These are phyloP conservation scores for Tulasnella sp. DNA, from an alignment of 768 basidiomycete species.

Conservation along the genomic window DNA sequence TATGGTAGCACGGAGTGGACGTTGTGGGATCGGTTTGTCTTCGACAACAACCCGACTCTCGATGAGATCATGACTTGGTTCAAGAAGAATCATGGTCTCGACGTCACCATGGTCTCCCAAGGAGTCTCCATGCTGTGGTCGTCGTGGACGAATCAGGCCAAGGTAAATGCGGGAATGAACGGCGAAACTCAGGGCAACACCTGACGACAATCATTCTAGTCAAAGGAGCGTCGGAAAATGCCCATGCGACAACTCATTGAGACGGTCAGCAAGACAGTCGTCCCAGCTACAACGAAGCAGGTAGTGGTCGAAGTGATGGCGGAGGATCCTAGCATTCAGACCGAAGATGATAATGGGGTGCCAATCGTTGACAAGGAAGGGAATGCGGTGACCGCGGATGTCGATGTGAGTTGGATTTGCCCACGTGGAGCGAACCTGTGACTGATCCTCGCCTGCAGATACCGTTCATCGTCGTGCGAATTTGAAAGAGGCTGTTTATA, in stretches of 20 bases:
- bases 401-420: slow-evolving; percentile 54
- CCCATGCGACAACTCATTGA: slow-evolving; percentile 88
- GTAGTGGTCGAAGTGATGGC: slow-evolving; percentile 93
- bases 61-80: slow-evolving; percentile 80
- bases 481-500: slow-evolving; percentile 9
- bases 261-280: slow-evolving; percentile 87
- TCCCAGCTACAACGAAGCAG: slow-evolving; percentile 74
- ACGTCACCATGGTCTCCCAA: slow-evolving; percentile 91
- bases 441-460: slow-evolving; percentile 41
- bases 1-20: slow-evolving; percentile 90
- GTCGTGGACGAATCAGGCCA: slow-evolving; percentile 85
- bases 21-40: slow-evolving; percentile 95
- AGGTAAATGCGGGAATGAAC: slow-evolving; percentile 45
- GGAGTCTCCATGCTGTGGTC: slow-evolving; percentile 99
- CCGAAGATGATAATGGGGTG: background rate
- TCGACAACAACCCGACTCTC: slow-evolving; percentile 81
- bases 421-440: background rate
- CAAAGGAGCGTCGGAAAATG: slow-evolving; percentile 79
- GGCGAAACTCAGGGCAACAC: background rate
- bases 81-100: slow-evolving; percentile 72
- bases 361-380: slow-evolving; percentile 56
- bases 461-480: slow-evolving; percentile 65
- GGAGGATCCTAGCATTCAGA: background rate
- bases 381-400: slow-evolving; percentile 60
- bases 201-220: background rate